These are phyloP conservation scores for Eucalyptus sp. DNA, from an alignment of 345 rosid genomes.

Conservation along the genomic window DNA sequence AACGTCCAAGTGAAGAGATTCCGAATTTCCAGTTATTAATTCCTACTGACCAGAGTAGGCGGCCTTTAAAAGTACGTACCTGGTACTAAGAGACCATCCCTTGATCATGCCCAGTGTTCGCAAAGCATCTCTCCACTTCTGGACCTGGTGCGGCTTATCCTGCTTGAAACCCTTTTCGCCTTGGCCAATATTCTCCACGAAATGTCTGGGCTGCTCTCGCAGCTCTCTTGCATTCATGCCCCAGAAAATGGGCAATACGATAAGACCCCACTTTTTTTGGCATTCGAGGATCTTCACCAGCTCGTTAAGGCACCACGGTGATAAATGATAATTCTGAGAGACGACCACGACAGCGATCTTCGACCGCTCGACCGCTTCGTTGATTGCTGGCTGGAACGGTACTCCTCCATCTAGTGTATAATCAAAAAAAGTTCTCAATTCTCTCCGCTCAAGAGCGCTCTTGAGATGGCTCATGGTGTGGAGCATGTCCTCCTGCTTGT, in stretches of 20 bases:
- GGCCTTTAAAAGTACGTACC: not conserved
- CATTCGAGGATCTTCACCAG: not conserved
- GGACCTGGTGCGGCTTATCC: not conserved
- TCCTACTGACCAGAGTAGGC: not conserved
- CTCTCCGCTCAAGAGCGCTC: not conserved
- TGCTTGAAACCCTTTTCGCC: not conserved
- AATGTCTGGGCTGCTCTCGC: not conserved
- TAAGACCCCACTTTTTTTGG: not conserved
- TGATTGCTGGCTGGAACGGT: not conserved
- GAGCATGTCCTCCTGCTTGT: not conserved
- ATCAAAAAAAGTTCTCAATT: not conserved
- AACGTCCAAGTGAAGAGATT: not conserved
- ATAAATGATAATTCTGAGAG: not conserved
- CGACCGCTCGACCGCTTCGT: not conserved
- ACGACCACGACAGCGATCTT: not conserved
- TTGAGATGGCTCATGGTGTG: not conserved
- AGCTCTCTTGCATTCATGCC: not conserved
- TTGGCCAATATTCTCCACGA: not conserved
- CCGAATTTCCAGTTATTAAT: not conserved
- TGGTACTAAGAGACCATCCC: accelerated
- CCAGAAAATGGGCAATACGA: not conserved
- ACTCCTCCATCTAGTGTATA: not conserved
- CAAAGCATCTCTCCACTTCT: not conserved
- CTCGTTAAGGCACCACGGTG: not conserved
- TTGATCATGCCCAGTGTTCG: not conserved